Conservation (phyloP, 2,329 filamentous ascomycete genomes). For the Paraphoma sp. region DNA sequence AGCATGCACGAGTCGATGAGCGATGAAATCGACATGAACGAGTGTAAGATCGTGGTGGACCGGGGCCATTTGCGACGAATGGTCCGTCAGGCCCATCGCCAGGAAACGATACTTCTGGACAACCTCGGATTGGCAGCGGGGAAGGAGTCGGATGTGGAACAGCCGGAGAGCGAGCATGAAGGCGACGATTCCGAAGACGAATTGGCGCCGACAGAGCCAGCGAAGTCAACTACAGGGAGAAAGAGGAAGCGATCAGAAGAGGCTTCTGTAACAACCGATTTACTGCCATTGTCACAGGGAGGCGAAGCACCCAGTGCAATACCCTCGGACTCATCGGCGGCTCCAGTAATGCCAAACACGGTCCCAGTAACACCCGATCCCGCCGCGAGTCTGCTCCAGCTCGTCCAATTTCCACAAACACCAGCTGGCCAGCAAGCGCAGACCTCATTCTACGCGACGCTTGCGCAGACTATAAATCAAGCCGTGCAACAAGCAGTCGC, state of each 20-base stretch:
- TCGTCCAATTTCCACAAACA: constrained; percentile 38
- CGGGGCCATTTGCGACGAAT: constrained; percentile 82
- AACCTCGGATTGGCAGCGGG: constrained; percentile 35
- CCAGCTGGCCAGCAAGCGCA: constrained; percentile 38
- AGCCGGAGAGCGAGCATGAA: constrained; percentile 42
- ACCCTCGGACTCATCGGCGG: not conserved
- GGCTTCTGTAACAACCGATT: not conserved
- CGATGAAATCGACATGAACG: constrained; percentile 87
- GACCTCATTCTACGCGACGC: constrained; percentile 28
- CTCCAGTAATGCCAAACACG: constrained; percentile 3
- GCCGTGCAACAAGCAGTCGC: constrained; percentile 33
- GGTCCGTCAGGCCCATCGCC: constrained; percentile 31
- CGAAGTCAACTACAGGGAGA: constrained; percentile 4
- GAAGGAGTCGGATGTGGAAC: constrained; percentile 40
- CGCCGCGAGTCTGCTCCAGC: constrained; percentile 25
- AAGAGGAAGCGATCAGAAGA: constrained; percentile 1
- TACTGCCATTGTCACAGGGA: not conserved
- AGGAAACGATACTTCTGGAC: constrained; percentile 29
- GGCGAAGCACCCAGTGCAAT: not conserved
- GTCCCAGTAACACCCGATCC: constrained; percentile 21
- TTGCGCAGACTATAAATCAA: constrained; percentile 31
- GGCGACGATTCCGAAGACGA: constrained; percentile 34
- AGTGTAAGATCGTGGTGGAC: constrained; percentile 83
- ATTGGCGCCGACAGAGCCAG: constrained; percentile 32
- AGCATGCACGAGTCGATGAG: constrained; percentile 82